Evolutionary conservation across 306 rosid genomes (phyloP), one percentile per base, ranked within the genome.

Genomic region (Vicia sativa): DNA sequence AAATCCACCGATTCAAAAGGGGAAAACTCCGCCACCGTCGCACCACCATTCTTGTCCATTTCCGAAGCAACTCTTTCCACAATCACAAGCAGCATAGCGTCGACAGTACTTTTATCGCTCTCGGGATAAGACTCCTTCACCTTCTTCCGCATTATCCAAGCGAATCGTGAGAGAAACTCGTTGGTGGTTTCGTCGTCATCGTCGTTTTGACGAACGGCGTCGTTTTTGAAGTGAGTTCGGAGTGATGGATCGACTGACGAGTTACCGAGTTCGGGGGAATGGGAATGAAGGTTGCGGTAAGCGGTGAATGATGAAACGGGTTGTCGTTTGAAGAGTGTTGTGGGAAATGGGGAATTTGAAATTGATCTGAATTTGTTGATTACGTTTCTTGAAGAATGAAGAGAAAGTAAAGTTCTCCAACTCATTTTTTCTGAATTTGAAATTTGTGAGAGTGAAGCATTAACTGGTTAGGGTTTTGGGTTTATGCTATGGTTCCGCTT

Each of bases 121-220:
- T 68, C 79, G 0, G 86, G 86, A 56, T 78, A 88, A 0, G 65
- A 63, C 62, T 80, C 91, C 8, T 71, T 42, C 3, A 90, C 79
- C 50, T 78, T 86, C 73, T 78, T 82, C 6, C 95, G 80, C 84
- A 93, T 90, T 29, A 81, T 71, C 96, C 95, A 88, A 3, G 84
- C 91, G 28, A 93, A 90, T 12, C 97, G 74, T 7, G 97, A 88
- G 48, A 93, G 58, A 50, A 93, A 93, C 67, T 93, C 97, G 58
- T 77, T 80, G 42, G 87, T 81, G 1, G 80, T 67, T 37, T 85
- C 93, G 6, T 57, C 93, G 3, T 57, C 81, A 15, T 76, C 58
- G 7, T 62, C 82, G 52, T 45, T 74, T 35, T n/a, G 73, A 0
- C 64, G 71, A 0, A 76, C 38, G 18, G 10, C 5, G 9, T 13